phyloP scores from a whole-genome alignment of 2,329 filamentous ascomycete genomes.

The Amauroascus verrucosus region DNA sequence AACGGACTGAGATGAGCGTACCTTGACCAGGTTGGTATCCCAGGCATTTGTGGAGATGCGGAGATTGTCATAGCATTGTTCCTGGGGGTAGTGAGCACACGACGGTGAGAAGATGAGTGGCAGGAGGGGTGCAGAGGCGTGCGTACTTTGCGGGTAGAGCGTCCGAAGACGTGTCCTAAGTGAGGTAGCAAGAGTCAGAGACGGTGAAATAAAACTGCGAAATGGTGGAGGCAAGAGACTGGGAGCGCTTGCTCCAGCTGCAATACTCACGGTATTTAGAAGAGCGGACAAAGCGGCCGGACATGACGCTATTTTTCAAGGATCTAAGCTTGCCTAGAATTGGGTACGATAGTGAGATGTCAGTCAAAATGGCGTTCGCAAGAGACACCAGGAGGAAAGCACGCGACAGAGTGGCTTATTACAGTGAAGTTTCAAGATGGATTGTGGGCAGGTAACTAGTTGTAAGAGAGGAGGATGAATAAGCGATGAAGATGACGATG shows the following conservation, averaged over 20 bases:
- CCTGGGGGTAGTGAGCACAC: slow-evolving; percentile 37
- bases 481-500: background rate
- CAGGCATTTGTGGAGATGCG: slow-evolving; percentile 96
- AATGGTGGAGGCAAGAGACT: background rate
- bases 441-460: background rate
- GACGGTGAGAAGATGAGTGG: background rate
- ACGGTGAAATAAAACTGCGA: background rate
- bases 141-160: slow-evolving; percentile 72
- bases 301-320: slow-evolving; percentile 39
- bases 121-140: slow-evolving; percentile 9
- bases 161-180: slow-evolving; percentile 94
- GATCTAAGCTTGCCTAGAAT: background rate
- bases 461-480: background rate
- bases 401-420: slow-evolving; percentile 13
- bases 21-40: slow-evolving; percentile 98
- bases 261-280: slow-evolving; percentile 58
- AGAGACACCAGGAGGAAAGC: background rate
- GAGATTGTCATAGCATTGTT: slow-evolving; percentile 97
- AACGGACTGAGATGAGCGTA: slow-evolving; percentile 33
- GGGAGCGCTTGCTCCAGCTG: background rate
- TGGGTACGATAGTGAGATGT: background rate
- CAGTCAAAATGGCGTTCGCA: background rate
- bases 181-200: slow-evolving; percentile 16
- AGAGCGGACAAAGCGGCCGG: slow-evolving; percentile 61
- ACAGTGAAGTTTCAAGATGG: background rate